These are phyloP conservation scores for Rhizophagus prolifer DNA, from an alignment of 192 early-diverging fungal genomes.

Conservation along the genomic window DNA sequence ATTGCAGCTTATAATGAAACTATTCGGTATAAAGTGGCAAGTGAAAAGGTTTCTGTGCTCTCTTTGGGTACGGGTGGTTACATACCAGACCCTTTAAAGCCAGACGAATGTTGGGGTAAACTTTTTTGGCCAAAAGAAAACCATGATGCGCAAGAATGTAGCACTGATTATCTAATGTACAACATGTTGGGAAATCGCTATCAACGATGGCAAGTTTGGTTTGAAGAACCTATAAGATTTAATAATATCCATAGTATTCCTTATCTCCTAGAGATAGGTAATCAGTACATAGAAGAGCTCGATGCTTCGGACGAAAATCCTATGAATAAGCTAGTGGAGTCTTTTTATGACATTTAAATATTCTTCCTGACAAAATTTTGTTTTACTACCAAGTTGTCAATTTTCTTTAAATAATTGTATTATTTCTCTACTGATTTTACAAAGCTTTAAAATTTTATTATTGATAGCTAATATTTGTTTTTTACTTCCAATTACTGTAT, in stretches of 20 bases:
- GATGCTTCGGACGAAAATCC: conserved; percentile 11
- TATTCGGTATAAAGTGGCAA: neutral
- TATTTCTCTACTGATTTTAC: too few relatives aligned
- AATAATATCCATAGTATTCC: neutral
- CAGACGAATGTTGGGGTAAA: neutral
- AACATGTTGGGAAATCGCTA: neutral
- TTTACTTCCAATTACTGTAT: too few relatives aligned
- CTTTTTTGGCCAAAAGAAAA: neutral
- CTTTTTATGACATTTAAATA: neutral
- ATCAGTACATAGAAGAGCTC: conserved; percentile 12
- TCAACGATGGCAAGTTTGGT: conserved; percentile 6
- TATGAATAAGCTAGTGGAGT: neutral
- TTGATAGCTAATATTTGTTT: too few relatives aligned
- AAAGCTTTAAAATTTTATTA: too few relatives aligned
- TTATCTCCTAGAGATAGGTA: neutral
- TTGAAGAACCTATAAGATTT: neutral
- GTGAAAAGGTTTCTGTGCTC: neutral
- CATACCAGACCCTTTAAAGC: neutral
- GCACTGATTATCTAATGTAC: neutral
- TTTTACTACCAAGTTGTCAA: neutral
- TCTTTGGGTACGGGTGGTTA: neutral
- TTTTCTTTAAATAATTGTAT: too few relatives aligned
- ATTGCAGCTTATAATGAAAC: neutral
- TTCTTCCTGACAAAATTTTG: too few relatives aligned
- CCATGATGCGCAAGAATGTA: neutral